phyloP scores from a whole-genome alignment of 2,329 filamentous ascomycete genomes.

The Fusarium scirpi region DNA sequence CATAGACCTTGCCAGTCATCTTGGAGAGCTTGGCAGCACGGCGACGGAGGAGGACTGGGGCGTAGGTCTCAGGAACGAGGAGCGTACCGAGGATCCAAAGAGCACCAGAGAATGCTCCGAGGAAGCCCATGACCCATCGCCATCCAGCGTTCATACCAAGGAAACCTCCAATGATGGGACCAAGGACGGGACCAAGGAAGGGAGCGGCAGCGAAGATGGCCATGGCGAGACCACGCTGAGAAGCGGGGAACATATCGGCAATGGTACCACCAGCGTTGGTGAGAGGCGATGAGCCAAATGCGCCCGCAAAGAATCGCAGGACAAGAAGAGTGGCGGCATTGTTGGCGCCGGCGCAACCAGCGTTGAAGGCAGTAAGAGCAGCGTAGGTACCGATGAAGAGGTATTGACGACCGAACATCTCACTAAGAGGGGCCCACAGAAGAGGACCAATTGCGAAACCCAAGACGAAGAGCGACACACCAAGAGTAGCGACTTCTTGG shows the following conservation, averaged over 20 bases:
- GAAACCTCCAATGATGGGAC: constrained; percentile 71
- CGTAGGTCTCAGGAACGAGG: constrained; percentile 86
- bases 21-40: constrained; percentile 36
- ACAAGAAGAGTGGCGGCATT: constrained; percentile 80
- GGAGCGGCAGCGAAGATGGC: constrained; percentile 82
- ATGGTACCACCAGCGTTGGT: constrained; percentile 68
- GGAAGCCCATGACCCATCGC: constrained; percentile 87
- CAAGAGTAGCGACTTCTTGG: constrained; percentile 37
- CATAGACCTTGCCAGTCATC: constrained; percentile 37
- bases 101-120: constrained; percentile 74
- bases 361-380: constrained; percentile 79
- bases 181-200: constrained; percentile 74
- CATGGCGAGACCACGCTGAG: constrained; percentile 85
- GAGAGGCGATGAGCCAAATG: constrained; percentile 76
- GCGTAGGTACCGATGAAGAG: constrained; percentile 69
- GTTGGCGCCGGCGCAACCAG: constrained; percentile 78
- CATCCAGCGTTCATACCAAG: constrained; percentile 76
- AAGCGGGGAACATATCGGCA: constrained; percentile 80
- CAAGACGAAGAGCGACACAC: constrained; percentile 38
- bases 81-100: constrained; percentile 80
- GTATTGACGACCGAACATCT: constrained; percentile 75
- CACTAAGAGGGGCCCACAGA: constrained; percentile 79
- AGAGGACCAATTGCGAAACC: constrained; percentile 73
- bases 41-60: constrained; percentile 74
- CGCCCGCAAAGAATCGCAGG: constrained; percentile 79